Percentiles rank a stretch among this genome's conserved stretches.
phyloP scores from a whole-genome alignment of 2,329 filamentous ascomycete genomes.

The Cladosporium velox region DNA sequence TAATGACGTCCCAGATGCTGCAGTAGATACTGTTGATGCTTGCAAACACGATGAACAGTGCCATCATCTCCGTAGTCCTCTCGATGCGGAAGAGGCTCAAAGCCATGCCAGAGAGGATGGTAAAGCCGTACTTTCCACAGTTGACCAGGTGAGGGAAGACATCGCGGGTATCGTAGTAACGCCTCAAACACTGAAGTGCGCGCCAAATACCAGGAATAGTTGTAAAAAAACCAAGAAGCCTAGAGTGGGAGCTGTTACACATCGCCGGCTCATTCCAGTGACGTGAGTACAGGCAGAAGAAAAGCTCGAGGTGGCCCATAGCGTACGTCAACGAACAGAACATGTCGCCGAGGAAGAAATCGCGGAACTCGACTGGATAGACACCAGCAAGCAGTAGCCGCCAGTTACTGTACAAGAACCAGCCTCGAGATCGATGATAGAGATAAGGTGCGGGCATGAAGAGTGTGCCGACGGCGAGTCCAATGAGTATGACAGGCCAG shows the following conservation, averaged over 20 bases:
- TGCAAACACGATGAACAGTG: conserved; percentile 77
- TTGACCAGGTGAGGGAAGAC: conserved; percentile 92
- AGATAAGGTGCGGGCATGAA: conserved; percentile 77
- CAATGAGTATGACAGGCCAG: conserved; percentile 80
- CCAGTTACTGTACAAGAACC: conserved; percentile 92
- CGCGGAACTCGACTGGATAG: conserved; percentile 92
- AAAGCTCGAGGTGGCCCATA: conserved; percentile 84
- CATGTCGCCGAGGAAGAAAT: conserved; percentile 97
- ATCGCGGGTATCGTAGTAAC: conserved; percentile 83
- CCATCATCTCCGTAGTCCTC: conserved; percentile 59
- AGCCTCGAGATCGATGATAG: conserved; percentile 74
- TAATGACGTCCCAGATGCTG: conserved; percentile 89
- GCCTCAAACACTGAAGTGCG: conserved; percentile 83
- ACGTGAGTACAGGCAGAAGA: conserved; percentile 90
- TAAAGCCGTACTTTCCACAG: conserved; percentile 85
- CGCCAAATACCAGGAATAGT: conserved; percentile 87
- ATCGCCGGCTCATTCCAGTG: conserved; percentile 69
- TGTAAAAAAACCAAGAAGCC: conserved; percentile 81
- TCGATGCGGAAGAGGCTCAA: conserved; percentile 80
- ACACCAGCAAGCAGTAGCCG: conserved; percentile 80
- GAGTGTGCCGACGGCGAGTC: conserved; percentile 65
- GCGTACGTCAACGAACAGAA: conserved; percentile 94
- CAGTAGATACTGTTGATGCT: conserved; percentile 81
- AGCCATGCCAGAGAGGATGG: conserved; percentile 75
- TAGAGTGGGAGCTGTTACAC: conserved; percentile 85